Conservation (phyloP, 768 basidiomycete genomes). For the Kockovaella imperatae region DNA sequence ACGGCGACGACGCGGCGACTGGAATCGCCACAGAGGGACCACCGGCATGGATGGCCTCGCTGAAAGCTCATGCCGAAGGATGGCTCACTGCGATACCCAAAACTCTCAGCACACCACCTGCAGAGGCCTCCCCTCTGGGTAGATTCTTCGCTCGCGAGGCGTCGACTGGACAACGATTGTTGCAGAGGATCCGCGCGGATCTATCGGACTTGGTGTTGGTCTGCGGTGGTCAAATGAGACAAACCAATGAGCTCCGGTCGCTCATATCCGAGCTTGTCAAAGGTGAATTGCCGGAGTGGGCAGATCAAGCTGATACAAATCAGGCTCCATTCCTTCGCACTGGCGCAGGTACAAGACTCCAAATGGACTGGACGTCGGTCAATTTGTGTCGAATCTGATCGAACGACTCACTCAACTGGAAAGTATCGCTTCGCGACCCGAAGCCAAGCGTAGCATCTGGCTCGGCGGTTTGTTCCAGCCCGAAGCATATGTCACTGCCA, state of each 20-base stretch:
- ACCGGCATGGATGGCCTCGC: constrained; percentile 88
- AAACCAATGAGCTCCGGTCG: constrained; percentile 89
- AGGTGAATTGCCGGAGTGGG: constrained; percentile 55
- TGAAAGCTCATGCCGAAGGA: constrained; percentile 72
- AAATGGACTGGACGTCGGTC: constrained; percentile 68
- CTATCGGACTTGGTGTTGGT: constrained; percentile 73
- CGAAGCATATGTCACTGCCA: constrained; percentile 91
- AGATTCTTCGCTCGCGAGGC: constrained; percentile 84
- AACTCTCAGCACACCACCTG: constrained; percentile 57
- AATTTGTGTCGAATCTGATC: constrained; percentile 76
- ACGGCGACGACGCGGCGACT: constrained; percentile 20
- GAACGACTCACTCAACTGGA: constrained; percentile 78
- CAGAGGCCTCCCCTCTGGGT: constrained; percentile 61
- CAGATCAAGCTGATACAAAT: constrained; percentile 17
- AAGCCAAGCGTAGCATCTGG: constrained; percentile 59
- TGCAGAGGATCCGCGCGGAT: constrained; percentile 72
- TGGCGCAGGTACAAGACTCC: constrained; percentile 87
- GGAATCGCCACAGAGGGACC: constrained; percentile 48
- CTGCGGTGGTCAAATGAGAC: constrained; percentile 78
- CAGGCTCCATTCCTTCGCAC: constrained; percentile 78
- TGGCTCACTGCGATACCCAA: constrained; percentile 72
- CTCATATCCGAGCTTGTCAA: constrained; percentile 84
- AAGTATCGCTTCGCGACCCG: constrained; percentile 52
- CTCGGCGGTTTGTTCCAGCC: constrained; percentile 94
- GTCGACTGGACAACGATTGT: constrained; percentile 66